Percentiles rank a stretch among this genome's conserved stretches.
These are phyloP conservation scores for Tolypocladium ophioglossoides DNA, from an alignment of 2,329 filamentous ascomycete species.

Conservation along the genomic window DNA sequence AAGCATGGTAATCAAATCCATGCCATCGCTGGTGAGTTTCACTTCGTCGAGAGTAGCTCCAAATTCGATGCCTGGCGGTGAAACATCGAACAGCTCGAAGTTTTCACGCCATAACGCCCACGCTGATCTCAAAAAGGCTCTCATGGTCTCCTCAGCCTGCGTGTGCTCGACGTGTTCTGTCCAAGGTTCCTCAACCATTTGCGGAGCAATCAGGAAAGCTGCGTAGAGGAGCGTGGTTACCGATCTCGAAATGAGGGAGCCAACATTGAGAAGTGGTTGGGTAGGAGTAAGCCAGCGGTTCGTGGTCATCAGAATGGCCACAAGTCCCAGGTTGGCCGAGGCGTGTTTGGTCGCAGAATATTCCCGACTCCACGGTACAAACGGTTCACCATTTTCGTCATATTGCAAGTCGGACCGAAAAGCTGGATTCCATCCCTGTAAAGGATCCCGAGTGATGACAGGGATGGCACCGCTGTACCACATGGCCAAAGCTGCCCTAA, in stretches of 20 bases:
- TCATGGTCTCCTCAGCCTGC: conserved; percentile 3
- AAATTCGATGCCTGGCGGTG: conserved; percentile 9
- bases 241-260: conserved; percentile 8
- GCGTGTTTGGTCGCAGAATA: conserved; percentile 5
- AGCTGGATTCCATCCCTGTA: conserved; percentile 6
- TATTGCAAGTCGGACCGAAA: not conserved
- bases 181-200: conserved; percentile 5
- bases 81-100: not conserved
- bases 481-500: conserved; percentile 7
- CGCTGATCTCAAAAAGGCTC: conserved; percentile 5
- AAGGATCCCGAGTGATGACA: conserved; percentile 5
- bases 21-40: conserved; percentile 8
- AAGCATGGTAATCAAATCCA: conserved; percentile 7
- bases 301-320: conserved; percentile 13
- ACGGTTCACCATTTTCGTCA: not conserved
- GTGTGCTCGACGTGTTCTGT: not conserved
- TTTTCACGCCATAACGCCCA: conserved; percentile 8
- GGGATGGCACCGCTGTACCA: conserved; percentile 10
- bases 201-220: conserved; percentile 9
- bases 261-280: conserved; percentile 8
- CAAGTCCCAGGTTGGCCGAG: conserved; percentile 12
- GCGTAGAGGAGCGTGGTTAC: conserved; percentile 11
- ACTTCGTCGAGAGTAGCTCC: conserved; percentile 10
- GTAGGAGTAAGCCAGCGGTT: conserved; percentile 7
- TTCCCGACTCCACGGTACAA: conserved; percentile 2